phyloP scores from a whole-genome alignment of 371 early-diverging fungal species.

The Coemansia sp. region DNA sequence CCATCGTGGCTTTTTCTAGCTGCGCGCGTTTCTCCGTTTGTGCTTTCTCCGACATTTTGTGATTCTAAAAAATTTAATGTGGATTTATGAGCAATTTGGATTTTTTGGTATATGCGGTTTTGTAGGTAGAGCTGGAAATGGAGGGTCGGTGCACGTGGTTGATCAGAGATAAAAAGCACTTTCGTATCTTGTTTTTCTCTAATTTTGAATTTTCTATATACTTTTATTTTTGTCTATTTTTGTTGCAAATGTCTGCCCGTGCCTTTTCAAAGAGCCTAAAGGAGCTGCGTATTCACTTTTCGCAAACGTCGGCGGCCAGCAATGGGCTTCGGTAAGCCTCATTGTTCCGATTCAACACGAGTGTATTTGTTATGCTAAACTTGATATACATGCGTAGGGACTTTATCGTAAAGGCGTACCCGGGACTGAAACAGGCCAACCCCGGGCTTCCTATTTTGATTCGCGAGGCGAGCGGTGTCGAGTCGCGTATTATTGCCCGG shows the following conservation, averaged over 20 bases:
- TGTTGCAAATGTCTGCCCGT: slow-evolving; percentile 27
- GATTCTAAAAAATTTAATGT: background rate
- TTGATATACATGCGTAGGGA: slow-evolving; percentile 58
- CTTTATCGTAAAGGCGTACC: slow-evolving; percentile 78
- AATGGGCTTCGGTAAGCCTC: slow-evolving; percentile 73
- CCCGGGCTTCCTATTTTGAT: slow-evolving; percentile 87
- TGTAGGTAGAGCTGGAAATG: background rate
- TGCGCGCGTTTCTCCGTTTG: slow-evolving; percentile 49
- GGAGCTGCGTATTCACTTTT: slow-evolving; percentile 89
- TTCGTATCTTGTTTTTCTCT: too few species aligned
- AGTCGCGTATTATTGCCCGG: slow-evolving; percentile 86
- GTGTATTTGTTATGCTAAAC: background rate
- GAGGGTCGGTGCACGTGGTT: background rate
- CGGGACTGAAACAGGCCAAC: slow-evolving; percentile 76
- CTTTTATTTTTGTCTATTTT: background rate
- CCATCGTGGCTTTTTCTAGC: slow-evolving; percentile 65
- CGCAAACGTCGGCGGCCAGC: slow-evolving; percentile 81
- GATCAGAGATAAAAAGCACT: background rate
- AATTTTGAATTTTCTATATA: background rate
- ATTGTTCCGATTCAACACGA: background rate
- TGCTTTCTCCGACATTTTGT: slow-evolving; percentile 25
- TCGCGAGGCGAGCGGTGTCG: slow-evolving; percentile 82
- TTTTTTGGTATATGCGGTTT: background rate
- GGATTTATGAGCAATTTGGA: background rate
- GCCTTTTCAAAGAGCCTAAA: slow-evolving; percentile 63